Percentiles rank a stretch among this genome's conserved stretches.
Conservation (phyloP, 176 grass and related monocot genomes). For the Urochloa ruziziensis region DNA sequence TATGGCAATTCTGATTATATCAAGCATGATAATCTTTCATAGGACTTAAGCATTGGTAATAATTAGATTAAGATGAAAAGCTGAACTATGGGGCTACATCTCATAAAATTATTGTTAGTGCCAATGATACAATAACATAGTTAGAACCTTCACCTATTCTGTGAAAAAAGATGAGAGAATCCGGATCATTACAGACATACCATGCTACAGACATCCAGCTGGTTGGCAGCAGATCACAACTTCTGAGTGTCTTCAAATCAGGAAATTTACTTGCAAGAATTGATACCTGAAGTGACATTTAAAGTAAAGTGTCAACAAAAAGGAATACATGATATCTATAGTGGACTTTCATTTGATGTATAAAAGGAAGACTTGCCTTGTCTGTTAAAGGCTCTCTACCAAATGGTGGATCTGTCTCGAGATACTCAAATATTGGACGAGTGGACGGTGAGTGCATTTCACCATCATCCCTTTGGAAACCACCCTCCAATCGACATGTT, state of each 20-base stretch:
- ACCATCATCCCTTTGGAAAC: slow-evolving; percentile 48
- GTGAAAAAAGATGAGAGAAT: not conserved
- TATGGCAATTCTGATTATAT: not conserved
- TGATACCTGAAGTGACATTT: slow-evolving; percentile 57
- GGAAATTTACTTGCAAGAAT: slow-evolving; percentile 86
- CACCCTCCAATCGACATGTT: slow-evolving; percentile 31
- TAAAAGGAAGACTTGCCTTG: slow-evolving; percentile 55
- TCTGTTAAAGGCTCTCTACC: slow-evolving; percentile 87
- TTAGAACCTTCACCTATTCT: not conserved
- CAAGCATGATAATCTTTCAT: slow-evolving; percentile 2
- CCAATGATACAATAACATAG: not conserved
- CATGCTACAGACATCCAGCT: slow-evolving; percentile 99
- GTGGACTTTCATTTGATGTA: slow-evolving; percentile 1
- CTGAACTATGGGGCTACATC: not conserved
- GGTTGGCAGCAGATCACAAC: slow-evolving; percentile 69
- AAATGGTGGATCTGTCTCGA: slow-evolving; percentile 80
- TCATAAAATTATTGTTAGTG: not conserved
- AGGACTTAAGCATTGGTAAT: not conserved
- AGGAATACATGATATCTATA: not conserved
- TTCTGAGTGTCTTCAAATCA: slow-evolving; percentile 72
- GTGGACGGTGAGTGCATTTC: slow-evolving; percentile 38
- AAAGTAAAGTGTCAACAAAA: slow-evolving; percentile 32
- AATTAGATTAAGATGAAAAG: not conserved
- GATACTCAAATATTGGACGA: slow-evolving; percentile 70
- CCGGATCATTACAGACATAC: slow-evolving; percentile 39